Conservation (phyloP, 169 alveolate species). For the Cryptosporidium sp. region DNA sequence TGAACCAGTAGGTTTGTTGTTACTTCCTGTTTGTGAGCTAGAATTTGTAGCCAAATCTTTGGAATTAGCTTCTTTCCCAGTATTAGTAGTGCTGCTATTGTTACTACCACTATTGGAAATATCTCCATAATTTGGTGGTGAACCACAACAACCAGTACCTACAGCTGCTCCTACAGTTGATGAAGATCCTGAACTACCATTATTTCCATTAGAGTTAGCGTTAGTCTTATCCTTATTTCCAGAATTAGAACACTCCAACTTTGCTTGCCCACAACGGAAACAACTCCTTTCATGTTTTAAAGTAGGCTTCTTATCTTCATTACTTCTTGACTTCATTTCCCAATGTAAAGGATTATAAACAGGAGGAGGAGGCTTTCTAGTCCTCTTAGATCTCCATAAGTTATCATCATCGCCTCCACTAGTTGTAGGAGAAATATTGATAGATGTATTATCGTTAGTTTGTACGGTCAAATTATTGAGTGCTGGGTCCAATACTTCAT, state of each 20-base stretch:
- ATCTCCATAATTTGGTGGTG: conserved; percentile 60
- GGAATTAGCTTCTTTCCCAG: neutral
- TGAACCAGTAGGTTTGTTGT: conserved; percentile 32
- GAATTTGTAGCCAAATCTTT: neutral
- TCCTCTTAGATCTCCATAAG: conserved; percentile 71
- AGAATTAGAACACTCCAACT: conserved; percentile 73
- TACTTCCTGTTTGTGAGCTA: neutral
- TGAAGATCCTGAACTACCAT: neutral
- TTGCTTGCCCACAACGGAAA: conserved; percentile 89
- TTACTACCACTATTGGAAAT: neutral
- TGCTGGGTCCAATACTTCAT: conserved; percentile 24
- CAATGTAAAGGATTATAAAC: conserved; percentile 63
- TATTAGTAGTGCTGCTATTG: neutral
- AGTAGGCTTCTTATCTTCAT: conserved; percentile 82
- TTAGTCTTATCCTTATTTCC: conserved; percentile 4
- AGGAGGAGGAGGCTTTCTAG: conserved; percentile 75
- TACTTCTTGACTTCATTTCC: conserved; percentile 50
- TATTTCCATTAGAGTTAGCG: neutral
- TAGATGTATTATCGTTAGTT: conserved; percentile 5
- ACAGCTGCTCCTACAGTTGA: conserved; percentile 2
- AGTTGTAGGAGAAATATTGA: conserved; percentile 43
- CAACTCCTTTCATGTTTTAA: conserved; percentile 89
- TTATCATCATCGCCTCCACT: conserved; percentile 59
- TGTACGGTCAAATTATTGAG: neutral
- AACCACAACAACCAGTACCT: conserved; percentile 47